Percentiles rank a stretch among this genome's conserved stretches.
Evolutionary conservation across 352 stramenopile species (phyloP).

Genomic region (Globisporangium middletonii): DNA sequence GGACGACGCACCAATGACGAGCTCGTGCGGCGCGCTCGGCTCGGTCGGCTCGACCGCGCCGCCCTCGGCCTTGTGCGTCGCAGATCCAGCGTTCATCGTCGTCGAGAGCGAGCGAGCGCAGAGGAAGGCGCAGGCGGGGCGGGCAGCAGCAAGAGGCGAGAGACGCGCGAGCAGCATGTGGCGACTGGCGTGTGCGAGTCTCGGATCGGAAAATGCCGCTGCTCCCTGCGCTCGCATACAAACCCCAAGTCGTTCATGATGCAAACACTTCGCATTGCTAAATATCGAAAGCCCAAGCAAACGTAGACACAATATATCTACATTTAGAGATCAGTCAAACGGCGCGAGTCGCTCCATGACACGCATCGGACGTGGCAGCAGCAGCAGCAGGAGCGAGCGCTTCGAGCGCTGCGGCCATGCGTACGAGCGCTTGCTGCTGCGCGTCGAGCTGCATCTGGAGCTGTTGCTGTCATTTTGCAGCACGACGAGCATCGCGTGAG

Average conservation of each 20-base stretch:
- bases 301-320: background rate
- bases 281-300: background rate
- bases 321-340: background rate
- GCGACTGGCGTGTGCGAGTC: background rate
- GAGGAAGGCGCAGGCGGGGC: conserved; percentile 1
- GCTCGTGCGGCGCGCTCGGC: conserved; percentile 23
- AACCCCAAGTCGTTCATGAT: background rate
- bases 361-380: background rate
- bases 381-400: conserved; percentile 2
- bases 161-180: conserved; percentile 49
- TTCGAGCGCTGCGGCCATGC: conserved; percentile 29
- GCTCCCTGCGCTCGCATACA: background rate
- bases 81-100: conserved; percentile 30
- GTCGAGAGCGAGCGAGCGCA: conserved; percentile 20
- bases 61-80: conserved; percentile 25
- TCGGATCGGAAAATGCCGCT: background rate
- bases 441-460: conserved; percentile 25
- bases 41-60: conserved; percentile 20
- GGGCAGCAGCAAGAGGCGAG: conserved; percentile 7
- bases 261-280: background rate
- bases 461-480: conserved; percentile 14
- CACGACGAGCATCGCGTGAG: too few relatives aligned
- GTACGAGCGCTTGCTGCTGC: conserved; percentile 37
- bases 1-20: conserved; percentile 44
- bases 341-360: background rate